These are phyloP conservation scores for Rugonectria rugulosa DNA, from an alignment of 2,329 filamentous ascomycete genomes.

Conservation along the genomic window DNA sequence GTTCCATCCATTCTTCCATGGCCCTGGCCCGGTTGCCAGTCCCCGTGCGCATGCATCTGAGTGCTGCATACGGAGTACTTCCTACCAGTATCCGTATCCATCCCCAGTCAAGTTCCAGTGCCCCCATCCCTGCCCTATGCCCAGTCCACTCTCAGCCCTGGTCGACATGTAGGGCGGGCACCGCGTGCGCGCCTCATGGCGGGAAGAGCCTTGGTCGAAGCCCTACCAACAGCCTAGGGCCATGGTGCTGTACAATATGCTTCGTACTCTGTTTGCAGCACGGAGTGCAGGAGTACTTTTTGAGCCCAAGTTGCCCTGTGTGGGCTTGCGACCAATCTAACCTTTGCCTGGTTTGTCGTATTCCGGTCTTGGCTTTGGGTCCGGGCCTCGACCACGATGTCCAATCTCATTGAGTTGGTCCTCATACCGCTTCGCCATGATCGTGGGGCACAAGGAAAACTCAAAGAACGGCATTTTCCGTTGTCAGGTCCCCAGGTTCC, in stretches of 20 bases:
- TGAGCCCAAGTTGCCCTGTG: slow-evolving; percentile 2
- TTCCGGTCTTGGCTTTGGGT: slow-evolving; percentile 13
- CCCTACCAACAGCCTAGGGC: slow-evolving; percentile 24
- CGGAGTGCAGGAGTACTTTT: too few species aligned
- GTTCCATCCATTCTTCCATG: slow-evolving; percentile 9
- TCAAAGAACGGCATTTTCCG: slow-evolving; percentile 10
- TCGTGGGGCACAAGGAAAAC: slow-evolving; percentile 23
- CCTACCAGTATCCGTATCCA: slow-evolving; percentile 1
- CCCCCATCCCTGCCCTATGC: slow-evolving; percentile 13
- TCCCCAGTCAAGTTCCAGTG: not conserved
- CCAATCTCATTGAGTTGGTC: slow-evolving; percentile 19
- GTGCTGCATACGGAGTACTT: too few species aligned
- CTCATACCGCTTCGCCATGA: slow-evolving; percentile 31
- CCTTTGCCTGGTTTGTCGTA: slow-evolving; percentile 21
- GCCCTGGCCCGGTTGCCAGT: slow-evolving; percentile 2
- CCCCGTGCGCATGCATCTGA: too few species aligned
- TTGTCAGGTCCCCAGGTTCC: slow-evolving; percentile 22
- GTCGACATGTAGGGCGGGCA: slow-evolving; percentile 19
- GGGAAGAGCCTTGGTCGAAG: slow-evolving; percentile 24
- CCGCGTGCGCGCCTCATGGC: slow-evolving; percentile 1
- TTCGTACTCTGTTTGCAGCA: too few species aligned
- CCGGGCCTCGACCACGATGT: slow-evolving; percentile 22
- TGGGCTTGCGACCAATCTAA: not conserved
- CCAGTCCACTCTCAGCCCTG: slow-evolving; percentile 23
- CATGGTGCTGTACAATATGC: slow-evolving; percentile 25